phyloP scores from a whole-genome alignment of 768 basidiomycete genomes.

The Leccinum truebloodii region DNA sequence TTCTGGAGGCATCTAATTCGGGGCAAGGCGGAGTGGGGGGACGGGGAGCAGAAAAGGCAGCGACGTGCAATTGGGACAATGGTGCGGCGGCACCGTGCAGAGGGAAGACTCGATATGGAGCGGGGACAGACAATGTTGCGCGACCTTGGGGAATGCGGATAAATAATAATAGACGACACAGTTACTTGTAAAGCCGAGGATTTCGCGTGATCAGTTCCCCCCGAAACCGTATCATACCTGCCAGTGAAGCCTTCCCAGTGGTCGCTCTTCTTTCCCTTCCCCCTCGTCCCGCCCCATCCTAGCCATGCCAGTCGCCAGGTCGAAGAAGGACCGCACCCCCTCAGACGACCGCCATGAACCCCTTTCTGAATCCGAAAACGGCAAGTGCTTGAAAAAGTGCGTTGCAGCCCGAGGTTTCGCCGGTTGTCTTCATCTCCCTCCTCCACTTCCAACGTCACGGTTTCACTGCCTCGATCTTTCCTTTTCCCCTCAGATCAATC shows the following conservation, averaged over 20 bases:
- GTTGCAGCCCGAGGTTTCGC: conserved; percentile 57
- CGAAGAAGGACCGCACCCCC: conserved; percentile 62
- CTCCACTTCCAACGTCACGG: background rate
- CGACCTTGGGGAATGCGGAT: conserved; percentile 13
- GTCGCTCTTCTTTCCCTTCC: background rate
- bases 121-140: conserved; percentile 23
- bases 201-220: background rate
- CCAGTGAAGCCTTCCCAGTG: background rate
- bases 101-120: conserved; percentile 27
- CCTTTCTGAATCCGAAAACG: conserved; percentile 67
- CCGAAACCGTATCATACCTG: background rate
- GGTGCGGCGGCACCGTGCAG: conserved; percentile 32
- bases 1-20: conserved; percentile 59
- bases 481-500: conserved; percentile 30
- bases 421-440: conserved; percentile 34
- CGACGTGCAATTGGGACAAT: conserved; percentile 43
- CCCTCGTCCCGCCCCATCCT: conserved; percentile 12
- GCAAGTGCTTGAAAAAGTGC: conserved; percentile 80
- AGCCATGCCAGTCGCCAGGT: conserved; percentile 63
- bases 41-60: conserved; percentile 43
- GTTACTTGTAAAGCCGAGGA: background rate
- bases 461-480: conserved; percentile 27
- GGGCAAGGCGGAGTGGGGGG: conserved; percentile 47
- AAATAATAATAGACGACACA: background rate
- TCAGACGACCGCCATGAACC: conserved; percentile 56